phyloP scores from a whole-genome alignment of 345 rosid genomes.

The Pistacia integerrima region DNA sequence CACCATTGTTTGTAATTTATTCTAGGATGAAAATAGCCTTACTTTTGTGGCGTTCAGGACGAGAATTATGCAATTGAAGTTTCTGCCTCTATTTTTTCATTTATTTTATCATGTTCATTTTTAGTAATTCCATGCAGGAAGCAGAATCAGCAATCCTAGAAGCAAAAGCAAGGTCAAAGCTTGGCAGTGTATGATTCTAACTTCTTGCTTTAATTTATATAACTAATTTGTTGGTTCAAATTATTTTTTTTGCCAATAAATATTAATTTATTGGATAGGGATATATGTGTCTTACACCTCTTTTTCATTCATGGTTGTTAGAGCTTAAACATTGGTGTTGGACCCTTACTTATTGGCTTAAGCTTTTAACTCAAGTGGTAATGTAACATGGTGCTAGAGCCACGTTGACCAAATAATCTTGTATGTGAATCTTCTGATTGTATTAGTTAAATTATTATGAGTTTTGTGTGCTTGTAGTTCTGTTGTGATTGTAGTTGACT shows the following conservation, averaged over 20 bases:
- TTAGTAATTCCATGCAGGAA: conserved; percentile 54
- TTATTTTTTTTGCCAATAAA: not conserved
- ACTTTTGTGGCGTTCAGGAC: not conserved
- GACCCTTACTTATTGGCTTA: no score
- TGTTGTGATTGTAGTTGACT: no score
- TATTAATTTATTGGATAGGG: not conserved
- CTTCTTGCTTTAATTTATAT: conserved; percentile 22
- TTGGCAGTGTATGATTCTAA: conserved; percentile 70
- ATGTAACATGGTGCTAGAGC: no score
- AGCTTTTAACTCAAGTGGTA: no score
- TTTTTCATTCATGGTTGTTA: not conserved
- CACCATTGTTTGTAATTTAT: not conserved
- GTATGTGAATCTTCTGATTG: no score
- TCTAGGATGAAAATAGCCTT: no score
- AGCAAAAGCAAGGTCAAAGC: conserved; percentile 79
- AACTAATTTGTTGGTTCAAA: not conserved
- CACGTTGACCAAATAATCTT: no score
- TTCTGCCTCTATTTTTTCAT: conserved; percentile 3
- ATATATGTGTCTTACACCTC: not conserved
- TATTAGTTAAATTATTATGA: no score
- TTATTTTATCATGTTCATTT: conserved; percentile 24
- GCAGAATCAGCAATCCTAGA: conserved; percentile 90
- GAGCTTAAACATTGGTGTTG: no score
- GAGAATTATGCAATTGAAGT: not conserved
- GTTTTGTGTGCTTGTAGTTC: no score